Evolutionary conservation across 768 basidiomycete genomes (phyloP).

Genomic region (Boletus rubescentipes): DNA sequence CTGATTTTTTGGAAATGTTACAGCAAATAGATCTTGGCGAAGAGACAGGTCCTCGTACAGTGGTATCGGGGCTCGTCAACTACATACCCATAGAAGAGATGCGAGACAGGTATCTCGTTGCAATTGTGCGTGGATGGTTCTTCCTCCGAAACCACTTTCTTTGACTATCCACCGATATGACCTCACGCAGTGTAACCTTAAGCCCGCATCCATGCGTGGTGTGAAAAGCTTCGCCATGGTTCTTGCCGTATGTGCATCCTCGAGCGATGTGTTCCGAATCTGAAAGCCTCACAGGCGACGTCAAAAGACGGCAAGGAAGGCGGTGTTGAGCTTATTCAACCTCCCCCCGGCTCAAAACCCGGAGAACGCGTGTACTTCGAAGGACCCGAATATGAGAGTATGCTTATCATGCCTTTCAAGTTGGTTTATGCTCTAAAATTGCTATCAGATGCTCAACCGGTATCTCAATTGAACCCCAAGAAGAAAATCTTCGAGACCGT

Average conservation of each 20-base stretch:
- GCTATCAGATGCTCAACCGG: slow-evolving; percentile 54
- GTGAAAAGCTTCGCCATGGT: slow-evolving; percentile 99
- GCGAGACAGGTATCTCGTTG: slow-evolving; percentile 78
- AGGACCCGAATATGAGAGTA: slow-evolving; percentile 82
- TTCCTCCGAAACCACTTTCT: not conserved
- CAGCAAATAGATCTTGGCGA: slow-evolving; percentile 97
- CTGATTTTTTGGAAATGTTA: not conserved
- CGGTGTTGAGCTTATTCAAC: slow-evolving; percentile 89
- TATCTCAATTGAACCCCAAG: slow-evolving; percentile 92
- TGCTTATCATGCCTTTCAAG: slow-evolving; percentile 18
- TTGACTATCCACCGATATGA: not conserved
- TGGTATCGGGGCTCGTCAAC: slow-evolving; percentile 95
- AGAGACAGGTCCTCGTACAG: slow-evolving; percentile 90
- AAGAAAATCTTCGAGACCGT: slow-evolving; percentile 99
- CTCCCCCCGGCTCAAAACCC: slow-evolving; percentile 81
- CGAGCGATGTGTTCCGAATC: not conserved
- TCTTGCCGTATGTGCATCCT: slow-evolving; percentile 62
- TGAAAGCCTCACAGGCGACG: slow-evolving; percentile 60
- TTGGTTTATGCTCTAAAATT: not conserved
- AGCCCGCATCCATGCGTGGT: slow-evolving; percentile 95
- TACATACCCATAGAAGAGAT: slow-evolving; percentile 96
- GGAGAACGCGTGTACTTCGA: slow-evolving; percentile 97
- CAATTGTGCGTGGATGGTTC: slow-evolving; percentile 55
- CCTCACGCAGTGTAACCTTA: slow-evolving; percentile 74
- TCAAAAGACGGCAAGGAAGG: slow-evolving; percentile 87